Base-by-base conservation (phyloP, 176 grass and related monocot genomes). In the Aegilops bicornis region DNA sequence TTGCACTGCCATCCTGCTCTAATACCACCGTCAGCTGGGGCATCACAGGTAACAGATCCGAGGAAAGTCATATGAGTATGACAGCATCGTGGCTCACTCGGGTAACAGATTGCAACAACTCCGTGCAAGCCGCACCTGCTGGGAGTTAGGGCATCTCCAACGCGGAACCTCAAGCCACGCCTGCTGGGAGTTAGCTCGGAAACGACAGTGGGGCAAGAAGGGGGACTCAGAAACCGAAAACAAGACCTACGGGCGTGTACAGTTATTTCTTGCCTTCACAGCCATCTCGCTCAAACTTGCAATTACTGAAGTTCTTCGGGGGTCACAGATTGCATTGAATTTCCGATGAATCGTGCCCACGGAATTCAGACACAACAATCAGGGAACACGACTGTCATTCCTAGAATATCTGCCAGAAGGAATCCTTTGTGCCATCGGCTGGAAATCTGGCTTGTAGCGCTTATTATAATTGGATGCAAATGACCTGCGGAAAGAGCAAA, bases 391-490 rank as follows among this genome's bases (percentile, higher is more conserved):
- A 25, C 30, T 22, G 73, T 71, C 36, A n/a, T 70, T 62, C 82
- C 82, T 88, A 71, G 69, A 91, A 31, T 86, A 88, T 86, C 90
- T 79, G 48, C 83, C 73, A 39, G 86, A 82, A 60, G 79, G 83
- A 79, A 92, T 52, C 30, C 86, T 92, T 71, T 89, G 83, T 30
- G 83, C 32, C 23, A 23, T 9, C 22, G 37, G 79, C 19, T 80
- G 39, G 79, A 83, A 92, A 83, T 92, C 86, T 84, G 83, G 59
- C 66, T 83, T 92, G 42, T 83, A 89, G 27, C 83, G 83, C 36
- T 92, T 91, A 39, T 52, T 89, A 48, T 65, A 78, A 74, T 77
- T 89, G 33, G 83, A 39, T 37, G 33, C 40, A 9, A 82, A 81
- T 82, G 83, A 82, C 78, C 90, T 89, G 87, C 45, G 64, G 13